These are phyloP conservation scores for Batrachochytrium dendrobatidis DNA, from an alignment of 371 early-diverging fungal species.

Conservation along the genomic window DNA sequence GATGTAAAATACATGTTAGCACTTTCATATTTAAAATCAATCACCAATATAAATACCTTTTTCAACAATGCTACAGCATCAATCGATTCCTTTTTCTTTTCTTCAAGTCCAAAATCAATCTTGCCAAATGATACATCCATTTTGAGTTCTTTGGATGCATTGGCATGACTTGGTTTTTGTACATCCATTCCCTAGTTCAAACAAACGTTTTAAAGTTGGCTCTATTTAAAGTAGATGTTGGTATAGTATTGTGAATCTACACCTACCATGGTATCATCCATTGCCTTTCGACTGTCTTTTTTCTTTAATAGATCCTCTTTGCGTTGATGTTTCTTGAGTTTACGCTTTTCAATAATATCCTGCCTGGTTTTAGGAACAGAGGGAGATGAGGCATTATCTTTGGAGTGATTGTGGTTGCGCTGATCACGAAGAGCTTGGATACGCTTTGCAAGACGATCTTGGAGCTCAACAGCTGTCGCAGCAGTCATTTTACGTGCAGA, in stretches of 20 bases:
- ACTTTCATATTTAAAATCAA: background rate
- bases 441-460: slow-evolving; percentile 60
- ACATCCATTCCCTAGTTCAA: background rate
- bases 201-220: background rate
- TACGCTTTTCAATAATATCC: slow-evolving; percentile 67
- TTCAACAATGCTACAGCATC: slow-evolving; percentile 69
- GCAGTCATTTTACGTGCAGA: slow-evolving; percentile 21
- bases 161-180: background rate
- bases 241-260: background rate
- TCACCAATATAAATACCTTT: slow-evolving; percentile 35
- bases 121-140: slow-evolving; percentile 59
- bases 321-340: slow-evolving; percentile 66
- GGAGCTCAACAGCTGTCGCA: slow-evolving; percentile 41
- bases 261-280: slow-evolving; percentile 19
- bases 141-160: background rate
- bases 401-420: slow-evolving; percentile 23
- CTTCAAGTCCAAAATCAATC: slow-evolving; percentile 53
- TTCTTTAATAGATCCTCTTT: slow-evolving; percentile 42
- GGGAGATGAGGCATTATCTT: background rate
- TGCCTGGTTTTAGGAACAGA: slow-evolving; percentile 53
- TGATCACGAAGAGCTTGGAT: slow-evolving; percentile 60
- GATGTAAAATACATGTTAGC: background rate
- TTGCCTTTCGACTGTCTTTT: slow-evolving; percentile 20
- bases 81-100: slow-evolving; percentile 65
- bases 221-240: too few relatives aligned